These are phyloP conservation scores for Euclidium syriacum DNA, from an alignment of 345 rosid genomes.

Conservation along the genomic window DNA sequence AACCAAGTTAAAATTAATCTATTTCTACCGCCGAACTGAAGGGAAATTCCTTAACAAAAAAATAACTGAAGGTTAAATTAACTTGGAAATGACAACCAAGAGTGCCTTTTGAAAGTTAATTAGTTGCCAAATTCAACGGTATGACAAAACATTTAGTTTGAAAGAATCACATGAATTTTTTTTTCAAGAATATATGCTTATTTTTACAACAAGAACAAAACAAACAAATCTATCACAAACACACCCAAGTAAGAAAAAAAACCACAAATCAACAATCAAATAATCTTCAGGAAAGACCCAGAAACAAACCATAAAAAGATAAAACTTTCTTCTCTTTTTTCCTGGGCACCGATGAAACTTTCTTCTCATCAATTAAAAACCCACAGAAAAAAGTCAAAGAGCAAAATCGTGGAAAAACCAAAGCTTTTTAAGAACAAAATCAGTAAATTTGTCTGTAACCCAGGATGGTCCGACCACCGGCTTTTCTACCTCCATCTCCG, in stretches of 20 bases:
- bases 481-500: slow-evolving; percentile 35
- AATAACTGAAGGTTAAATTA: too few species aligned
- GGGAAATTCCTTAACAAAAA: too few species aligned
- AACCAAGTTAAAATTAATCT: too few species aligned
- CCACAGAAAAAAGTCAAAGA: not conserved
- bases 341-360: too few species aligned
- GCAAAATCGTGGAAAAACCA: not conserved
- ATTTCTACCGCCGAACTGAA: too few species aligned
- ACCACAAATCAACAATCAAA: slow-evolving; percentile 2
- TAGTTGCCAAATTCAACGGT: too few species aligned
- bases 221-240: slow-evolving; percentile 1
- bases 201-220: not conserved
- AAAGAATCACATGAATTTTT: not conserved
- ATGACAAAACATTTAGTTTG: not conserved
- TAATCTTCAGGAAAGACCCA: too few species aligned
- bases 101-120: too few species aligned
- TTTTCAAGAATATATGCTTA: not conserved
- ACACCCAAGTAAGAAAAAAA: not conserved
- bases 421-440: not conserved
- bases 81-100: too few species aligned
- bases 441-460: slow-evolving; percentile 41
- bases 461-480: slow-evolving; percentile 36
- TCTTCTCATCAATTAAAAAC: slow-evolving; percentile 3
- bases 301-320: too few species aligned
- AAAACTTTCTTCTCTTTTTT: too few species aligned